These are phyloP conservation scores for Nicotiana obtusifolia DNA, from an alignment of 257 asterid species.

Conservation along the genomic window DNA sequence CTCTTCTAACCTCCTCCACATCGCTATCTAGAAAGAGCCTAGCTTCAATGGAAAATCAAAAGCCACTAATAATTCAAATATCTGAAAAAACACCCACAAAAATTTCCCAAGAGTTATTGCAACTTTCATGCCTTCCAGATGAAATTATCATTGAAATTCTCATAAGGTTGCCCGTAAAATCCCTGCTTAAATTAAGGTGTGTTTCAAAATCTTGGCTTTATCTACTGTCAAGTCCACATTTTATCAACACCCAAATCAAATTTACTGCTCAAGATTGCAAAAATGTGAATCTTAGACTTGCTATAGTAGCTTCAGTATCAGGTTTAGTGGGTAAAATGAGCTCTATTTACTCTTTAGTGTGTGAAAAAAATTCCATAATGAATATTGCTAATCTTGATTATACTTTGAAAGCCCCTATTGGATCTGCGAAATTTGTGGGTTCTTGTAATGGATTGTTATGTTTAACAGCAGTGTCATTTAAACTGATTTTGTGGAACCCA, in stretches of 20 bases:
- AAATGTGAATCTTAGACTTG: not conserved
- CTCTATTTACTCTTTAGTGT: conserved; percentile 26
- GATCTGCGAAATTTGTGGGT: conserved; percentile 28
- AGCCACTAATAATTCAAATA: not conserved
- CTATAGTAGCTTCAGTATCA: conserved; percentile 4
- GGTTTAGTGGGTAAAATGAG: conserved; percentile 13
- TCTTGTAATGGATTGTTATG: conserved; percentile 55
- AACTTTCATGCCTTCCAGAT: conserved; percentile 31
- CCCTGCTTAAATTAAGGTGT: conserved; percentile 39
- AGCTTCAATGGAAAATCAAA: not conserved
- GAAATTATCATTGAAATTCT: conserved; percentile 50
- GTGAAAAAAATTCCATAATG: conserved; percentile 20
- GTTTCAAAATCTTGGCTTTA: conserved; percentile 50
- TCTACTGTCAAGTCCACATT: conserved; percentile 31
- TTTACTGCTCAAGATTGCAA: not conserved
- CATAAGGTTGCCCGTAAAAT: conserved; percentile 38
- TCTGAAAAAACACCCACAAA: not conserved
- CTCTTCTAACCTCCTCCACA: not conserved
- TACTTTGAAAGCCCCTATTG: not conserved
- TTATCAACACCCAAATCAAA: conserved; percentile 31
- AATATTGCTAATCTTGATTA: conserved; percentile 9
- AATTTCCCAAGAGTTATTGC: not conserved
- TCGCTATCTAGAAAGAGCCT: not conserved
- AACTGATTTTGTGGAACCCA: conserved; percentile 47
- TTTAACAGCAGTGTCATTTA: conserved; percentile 15